These are phyloP conservation scores for Cafeteria roenbergensis DNA, from an alignment of 108 stramenopile genomes.

Conservation along the genomic window DNA sequence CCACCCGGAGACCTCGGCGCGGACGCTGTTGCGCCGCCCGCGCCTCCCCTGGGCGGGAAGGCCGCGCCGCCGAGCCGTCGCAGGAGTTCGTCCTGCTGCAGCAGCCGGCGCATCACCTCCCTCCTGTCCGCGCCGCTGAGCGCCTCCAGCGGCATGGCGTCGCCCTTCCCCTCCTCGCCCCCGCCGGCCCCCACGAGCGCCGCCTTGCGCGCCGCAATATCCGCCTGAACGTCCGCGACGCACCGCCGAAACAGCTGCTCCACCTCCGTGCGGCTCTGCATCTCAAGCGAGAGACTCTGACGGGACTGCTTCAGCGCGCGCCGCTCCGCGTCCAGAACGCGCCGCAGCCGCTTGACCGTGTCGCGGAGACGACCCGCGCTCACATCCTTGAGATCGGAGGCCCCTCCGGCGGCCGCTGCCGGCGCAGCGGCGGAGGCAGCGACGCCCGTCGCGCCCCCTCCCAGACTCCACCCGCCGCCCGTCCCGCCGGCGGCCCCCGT, in stretches of 20 bases:
- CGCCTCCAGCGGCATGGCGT: not conserved
- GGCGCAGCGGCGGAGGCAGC: slow-evolving; percentile 9
- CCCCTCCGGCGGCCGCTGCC: not conserved
- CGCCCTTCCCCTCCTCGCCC: not conserved
- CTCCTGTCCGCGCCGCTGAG: not conserved
- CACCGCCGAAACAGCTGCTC: not conserved
- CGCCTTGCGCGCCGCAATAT: not conserved
- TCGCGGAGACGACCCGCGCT: slow-evolving; percentile 33
- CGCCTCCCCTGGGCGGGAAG: slow-evolving; percentile 30
- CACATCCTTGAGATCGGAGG: not conserved
- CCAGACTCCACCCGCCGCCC: slow-evolving; percentile 8
- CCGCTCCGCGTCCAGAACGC: slow-evolving; percentile 40
- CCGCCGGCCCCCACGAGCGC: not conserved
- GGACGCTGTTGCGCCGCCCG: too few relatives aligned
- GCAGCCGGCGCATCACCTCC: not conserved
- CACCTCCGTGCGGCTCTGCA: not conserved
- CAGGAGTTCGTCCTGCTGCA: not conserved
- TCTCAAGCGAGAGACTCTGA: not conserved
- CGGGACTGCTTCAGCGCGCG: not conserved
- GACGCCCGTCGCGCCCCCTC: slow-evolving; percentile 5
- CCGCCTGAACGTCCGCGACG: not conserved
- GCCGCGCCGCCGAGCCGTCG: not conserved
- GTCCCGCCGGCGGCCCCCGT: not conserved
- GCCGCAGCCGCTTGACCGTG: slow-evolving; percentile 39
- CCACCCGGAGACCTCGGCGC: too few relatives aligned